phyloP scores from a whole-genome alignment of 805 yeast species.

The Middelhovenomyces tepae region DNA sequence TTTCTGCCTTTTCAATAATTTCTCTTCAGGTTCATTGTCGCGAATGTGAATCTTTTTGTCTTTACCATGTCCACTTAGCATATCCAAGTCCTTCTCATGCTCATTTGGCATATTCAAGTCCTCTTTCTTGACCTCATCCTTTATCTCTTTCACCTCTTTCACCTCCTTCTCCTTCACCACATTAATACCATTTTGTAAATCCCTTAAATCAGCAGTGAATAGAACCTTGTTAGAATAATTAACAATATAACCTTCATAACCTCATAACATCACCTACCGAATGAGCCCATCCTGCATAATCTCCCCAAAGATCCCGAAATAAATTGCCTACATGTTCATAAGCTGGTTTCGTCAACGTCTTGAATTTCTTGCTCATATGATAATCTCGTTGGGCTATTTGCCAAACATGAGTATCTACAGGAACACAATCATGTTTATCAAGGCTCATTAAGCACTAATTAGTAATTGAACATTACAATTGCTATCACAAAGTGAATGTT shows the following conservation, averaged over 20 bases:
- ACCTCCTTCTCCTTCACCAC: conserved; percentile 6
- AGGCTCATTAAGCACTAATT: conserved; percentile 79
- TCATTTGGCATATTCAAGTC: background rate
- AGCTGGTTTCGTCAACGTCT: conserved; percentile 40
- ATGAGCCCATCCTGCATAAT: conserved; percentile 98
- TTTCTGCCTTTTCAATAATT: background rate
- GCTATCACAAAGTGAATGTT: conserved; percentile 4
- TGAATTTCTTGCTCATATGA: conserved; percentile 37
- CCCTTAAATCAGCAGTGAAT: conserved; percentile 74
- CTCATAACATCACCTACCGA: no score
- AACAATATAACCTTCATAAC: no score
- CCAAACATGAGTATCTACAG: conserved; percentile 92
- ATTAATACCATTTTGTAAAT: conserved; percentile 61
- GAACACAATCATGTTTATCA: conserved; percentile 79
- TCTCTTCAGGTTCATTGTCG: background rate
- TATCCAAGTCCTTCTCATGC: background rate
- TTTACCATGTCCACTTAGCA: no score
- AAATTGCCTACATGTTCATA: conserved; percentile 50
- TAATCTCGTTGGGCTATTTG: conserved; percentile 83
- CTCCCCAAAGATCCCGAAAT: conserved; percentile 71
- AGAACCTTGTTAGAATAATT: no score
- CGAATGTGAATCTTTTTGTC: background rate
- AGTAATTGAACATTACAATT: background rate
- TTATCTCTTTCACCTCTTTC: conserved; percentile 1
- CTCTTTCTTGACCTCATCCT: conserved; percentile 1